Conservation (phyloP, 2,329 filamentous ascomycete genomes). For the Penicillium sp. region DNA sequence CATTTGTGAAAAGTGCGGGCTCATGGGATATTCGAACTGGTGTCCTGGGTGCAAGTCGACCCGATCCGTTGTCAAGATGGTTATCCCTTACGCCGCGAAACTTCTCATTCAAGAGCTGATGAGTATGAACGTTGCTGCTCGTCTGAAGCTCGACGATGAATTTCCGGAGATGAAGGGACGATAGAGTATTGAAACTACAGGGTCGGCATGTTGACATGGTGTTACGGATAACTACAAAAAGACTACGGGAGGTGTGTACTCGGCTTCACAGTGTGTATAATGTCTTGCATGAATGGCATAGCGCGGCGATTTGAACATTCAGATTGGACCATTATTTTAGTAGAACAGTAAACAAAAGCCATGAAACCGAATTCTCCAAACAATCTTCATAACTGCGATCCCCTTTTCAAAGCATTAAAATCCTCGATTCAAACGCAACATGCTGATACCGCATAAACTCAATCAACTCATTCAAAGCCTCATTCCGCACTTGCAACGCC, state of each 20-base stretch:
- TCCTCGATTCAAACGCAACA: conserved; percentile 28
- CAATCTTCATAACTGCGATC: no score
- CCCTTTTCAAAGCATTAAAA: conserved; percentile 22
- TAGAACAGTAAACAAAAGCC: no score
- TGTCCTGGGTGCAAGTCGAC: conserved; percentile 89
- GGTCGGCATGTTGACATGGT: conserved; percentile 1
- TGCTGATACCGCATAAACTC: conserved; percentile 28
- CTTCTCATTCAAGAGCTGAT: conserved; percentile 90
- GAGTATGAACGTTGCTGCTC: conserved; percentile 97
- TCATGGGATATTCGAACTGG: conserved; percentile 93
- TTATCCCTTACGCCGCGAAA: conserved; percentile 96
- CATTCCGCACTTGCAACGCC: conserved; percentile 33
- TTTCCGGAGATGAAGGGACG: conserved; percentile 57
- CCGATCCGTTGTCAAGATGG: conserved; percentile 81
- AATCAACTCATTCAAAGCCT: conserved; percentile 17
- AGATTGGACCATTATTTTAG: background rate
- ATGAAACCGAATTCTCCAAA: no score
- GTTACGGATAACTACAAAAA: conserved; percentile 13
- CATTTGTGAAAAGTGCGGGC: conserved; percentile 85
- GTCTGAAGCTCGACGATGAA: conserved; percentile 85
- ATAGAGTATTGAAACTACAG: conserved; percentile 12
- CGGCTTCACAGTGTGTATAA: conserved; percentile 12
- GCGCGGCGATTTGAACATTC: conserved; percentile 23
- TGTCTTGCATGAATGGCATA: conserved; percentile 23
- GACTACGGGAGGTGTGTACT: background rate